Evolutionary conservation across 257 asterid species (phyloP).

Genomic region (Striga asiatica): DNA sequence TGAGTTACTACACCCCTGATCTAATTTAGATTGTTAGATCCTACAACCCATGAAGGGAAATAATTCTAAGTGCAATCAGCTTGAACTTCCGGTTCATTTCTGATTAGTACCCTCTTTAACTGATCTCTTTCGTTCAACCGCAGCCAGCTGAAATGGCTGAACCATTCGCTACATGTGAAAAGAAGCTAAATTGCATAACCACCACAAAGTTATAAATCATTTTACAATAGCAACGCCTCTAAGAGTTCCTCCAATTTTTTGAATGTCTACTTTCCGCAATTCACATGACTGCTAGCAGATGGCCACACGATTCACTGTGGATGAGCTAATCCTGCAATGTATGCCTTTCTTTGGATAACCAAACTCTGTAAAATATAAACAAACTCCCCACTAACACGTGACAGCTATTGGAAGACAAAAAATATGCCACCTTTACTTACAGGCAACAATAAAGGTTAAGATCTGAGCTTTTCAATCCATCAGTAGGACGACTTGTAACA

Average conservation of each 20-base stretch:
- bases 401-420: background rate
- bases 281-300: too few species aligned
- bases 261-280: too few species aligned
- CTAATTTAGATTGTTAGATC: background rate
- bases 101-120: background rate
- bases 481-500: background rate
- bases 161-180: background rate
- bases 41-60: background rate
- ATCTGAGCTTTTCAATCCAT: background rate
- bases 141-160: background rate
- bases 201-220: background rate
- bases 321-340: too few species aligned
- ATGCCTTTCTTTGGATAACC: too few species aligned
- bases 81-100: background rate
- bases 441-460: too few species aligned
- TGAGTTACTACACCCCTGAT: background rate
- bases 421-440: too few species aligned
- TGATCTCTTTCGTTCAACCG: background rate
- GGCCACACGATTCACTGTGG: too few species aligned
- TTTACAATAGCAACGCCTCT: background rate
- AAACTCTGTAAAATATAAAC: too few species aligned
- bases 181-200: background rate
- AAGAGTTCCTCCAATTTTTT: too few species aligned
- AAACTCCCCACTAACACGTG: too few species aligned
- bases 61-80: background rate